phyloP scores from a whole-genome alignment of 495 filamentous ascomycete genomes.

The Penicillium cataractarum region DNA sequence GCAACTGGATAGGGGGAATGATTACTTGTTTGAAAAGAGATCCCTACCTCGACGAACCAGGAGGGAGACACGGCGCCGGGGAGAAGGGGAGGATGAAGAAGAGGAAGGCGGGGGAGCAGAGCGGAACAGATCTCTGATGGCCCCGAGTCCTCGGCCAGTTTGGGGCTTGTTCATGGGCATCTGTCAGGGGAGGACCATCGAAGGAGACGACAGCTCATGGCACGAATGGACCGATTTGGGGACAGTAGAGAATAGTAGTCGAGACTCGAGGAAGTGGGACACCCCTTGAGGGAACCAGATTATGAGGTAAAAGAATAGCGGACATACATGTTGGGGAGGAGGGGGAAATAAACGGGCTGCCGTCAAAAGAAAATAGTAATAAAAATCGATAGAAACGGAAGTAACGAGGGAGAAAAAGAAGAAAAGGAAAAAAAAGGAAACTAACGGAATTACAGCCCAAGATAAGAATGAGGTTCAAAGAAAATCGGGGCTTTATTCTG shows the following conservation, averaged over 20 bases:
- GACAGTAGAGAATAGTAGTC: slow-evolving; percentile 2
- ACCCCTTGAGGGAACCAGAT: slow-evolving; percentile 26
- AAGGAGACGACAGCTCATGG: slow-evolving; percentile 27
- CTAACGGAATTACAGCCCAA: slow-evolving; percentile 1
- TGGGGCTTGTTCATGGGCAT: slow-evolving; percentile 48
- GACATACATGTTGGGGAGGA: slow-evolving; percentile 35
- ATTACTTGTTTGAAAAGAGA: slow-evolving; percentile 47
- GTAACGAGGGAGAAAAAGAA: slow-evolving; percentile 9
- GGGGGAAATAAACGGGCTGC: slow-evolving; percentile 1
- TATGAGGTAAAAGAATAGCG: slow-evolving; percentile 26
- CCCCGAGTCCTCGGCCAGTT: slow-evolving; percentile 41
- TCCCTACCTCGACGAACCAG: slow-evolving; percentile 47
- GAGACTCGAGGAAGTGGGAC: slow-evolving; percentile 1
- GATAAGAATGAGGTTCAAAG: slow-evolving; percentile 17
- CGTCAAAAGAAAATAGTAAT: slow-evolving; percentile 9
- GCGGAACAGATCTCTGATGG: slow-evolving; percentile 43
- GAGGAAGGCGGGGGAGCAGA: slow-evolving; percentile 35
- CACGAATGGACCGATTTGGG: slow-evolving; percentile 9
- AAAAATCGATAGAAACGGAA: slow-evolving; percentile 6
- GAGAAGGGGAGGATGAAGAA: slow-evolving; percentile 33
- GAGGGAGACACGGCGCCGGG: slow-evolving; percentile 38
- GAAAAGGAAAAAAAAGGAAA: slow-evolving; percentile 8
- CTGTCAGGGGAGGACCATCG: slow-evolving; percentile 39
- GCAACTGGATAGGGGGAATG: slow-evolving; percentile 20
- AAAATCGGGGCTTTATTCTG: slow-evolving; percentile 28